Evolutionary conservation across 2,329 filamentous ascomycete genomes (phyloP).

Genomic region (Stemphylium lycopersici): DNA sequence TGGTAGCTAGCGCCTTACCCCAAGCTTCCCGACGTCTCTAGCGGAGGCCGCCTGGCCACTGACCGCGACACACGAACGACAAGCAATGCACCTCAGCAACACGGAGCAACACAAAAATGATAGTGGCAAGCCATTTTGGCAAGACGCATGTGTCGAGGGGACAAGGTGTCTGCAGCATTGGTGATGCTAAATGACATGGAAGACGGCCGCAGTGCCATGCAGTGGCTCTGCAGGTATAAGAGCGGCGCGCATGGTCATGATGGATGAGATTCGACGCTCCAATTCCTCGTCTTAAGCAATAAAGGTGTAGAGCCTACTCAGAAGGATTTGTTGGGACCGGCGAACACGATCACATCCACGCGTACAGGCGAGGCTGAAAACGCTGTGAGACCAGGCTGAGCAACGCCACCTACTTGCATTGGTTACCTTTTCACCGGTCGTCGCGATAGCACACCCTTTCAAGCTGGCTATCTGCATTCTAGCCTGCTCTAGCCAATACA

Average conservation of each 20-base stretch:
- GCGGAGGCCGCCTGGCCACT: slow-evolving; percentile 22
- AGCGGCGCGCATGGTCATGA: background rate
- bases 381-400: slow-evolving; percentile 20
- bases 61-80: slow-evolving; percentile 23
- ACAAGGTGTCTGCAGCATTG: slow-evolving; percentile 1
- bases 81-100: slow-evolving; percentile 22
- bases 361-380: slow-evolving; percentile 18
- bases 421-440: slow-evolving; percentile 23
- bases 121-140: slow-evolving; percentile 1
- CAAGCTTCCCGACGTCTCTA: slow-evolving; percentile 7
- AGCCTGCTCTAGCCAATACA: slow-evolving; percentile 14
- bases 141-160: slow-evolving; percentile 11
- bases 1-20: slow-evolving; percentile 12
- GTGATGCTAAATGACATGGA: background rate
- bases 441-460: slow-evolving; percentile 5
- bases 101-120: slow-evolving; percentile 9
- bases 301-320: background rate
- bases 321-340: background rate
- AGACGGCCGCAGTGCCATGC: slow-evolving; percentile 6
- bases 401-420: slow-evolving; percentile 12
- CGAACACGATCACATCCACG: slow-evolving; percentile 12
- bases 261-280: background rate
- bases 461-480: slow-evolving; percentile 1
- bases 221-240: slow-evolving; percentile 9
- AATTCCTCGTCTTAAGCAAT: background rate